Evolutionary conservation across 495 filamentous ascomycete species (phyloP), one percentile per base, ranked within the genome.

Genomic region (Haplographium delicatum): DNA sequence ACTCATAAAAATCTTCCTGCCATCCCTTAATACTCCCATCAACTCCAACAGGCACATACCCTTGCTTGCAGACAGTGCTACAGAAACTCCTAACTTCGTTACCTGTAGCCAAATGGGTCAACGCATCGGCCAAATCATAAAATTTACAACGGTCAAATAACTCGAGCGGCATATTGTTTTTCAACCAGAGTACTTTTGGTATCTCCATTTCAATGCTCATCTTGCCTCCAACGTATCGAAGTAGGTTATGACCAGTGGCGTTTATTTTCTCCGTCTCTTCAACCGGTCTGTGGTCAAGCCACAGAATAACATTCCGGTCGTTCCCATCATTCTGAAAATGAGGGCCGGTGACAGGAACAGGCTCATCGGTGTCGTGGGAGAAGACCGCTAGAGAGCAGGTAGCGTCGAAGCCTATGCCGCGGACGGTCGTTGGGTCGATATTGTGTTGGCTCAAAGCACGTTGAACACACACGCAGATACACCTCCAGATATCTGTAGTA

Each of bases 121-220:
- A 71, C n/a, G 86, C 93, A 67, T 98, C 93, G 0, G 82, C 81
- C 57, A 98, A 67, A 61, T 98, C 93, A 62, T 91, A 98, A 63
- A 98, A 98, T 62, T 94, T 95, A 79, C 91, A 96, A 47, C 84
- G 80, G 40, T 81, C 81, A 62, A 96, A 98, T 10, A 91, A 72
- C 48, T 93, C 88, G 44, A 82, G 73, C n/a, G 93, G 87, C 93
- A 98, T 96, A 67, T 96, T 75, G 62, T 94, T 93, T 75, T 97
- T 96, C 57, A 98, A 71, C 93, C 93, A 98, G 20, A 97, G 73
- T 1, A 96, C 88, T 63, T 98, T 98, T 20, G 93, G 93, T 22
- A 96, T 89, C 64, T 98, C 93, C 93, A 98, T 98, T 72, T 98
- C 93, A 56, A 95, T 86, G 59, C 87, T 94, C 93, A 98, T 97